phyloP scores from a whole-genome alignment of 768 basidiomycete genomes.

The Lactifluus rugatus region DNA sequence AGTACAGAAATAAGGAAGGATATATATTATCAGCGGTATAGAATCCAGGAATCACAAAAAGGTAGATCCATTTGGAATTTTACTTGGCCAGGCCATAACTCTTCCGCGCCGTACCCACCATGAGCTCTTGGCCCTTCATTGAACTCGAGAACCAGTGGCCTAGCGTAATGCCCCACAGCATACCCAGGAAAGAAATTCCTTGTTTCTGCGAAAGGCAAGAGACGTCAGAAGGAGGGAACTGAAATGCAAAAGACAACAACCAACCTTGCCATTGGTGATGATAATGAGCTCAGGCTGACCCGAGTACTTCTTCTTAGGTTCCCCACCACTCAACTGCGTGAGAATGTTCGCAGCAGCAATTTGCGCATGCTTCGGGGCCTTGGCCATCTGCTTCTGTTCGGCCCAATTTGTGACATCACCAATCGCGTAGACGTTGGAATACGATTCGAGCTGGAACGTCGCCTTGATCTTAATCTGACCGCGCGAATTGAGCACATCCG shows the following conservation, averaged over 20 bases:
- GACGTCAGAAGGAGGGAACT: neutral
- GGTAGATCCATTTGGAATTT: neutral
- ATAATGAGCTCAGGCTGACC: conserved; percentile 45
- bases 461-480: conserved; percentile 43
- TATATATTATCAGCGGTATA: conserved; percentile 2
- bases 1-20: neutral
- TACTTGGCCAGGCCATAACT: conserved; percentile 5
- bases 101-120: conserved; percentile 14
- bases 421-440: conserved; percentile 50
- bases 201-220: neutral
- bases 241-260: neutral
- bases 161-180: conserved; percentile 15
- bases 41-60: neutral
- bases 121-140: conserved; percentile 14
- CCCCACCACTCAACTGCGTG: conserved; percentile 31
- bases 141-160: conserved; percentile 17
- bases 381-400: conserved; percentile 53
- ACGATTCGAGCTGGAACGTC: conserved; percentile 44
- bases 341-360: conserved; percentile 44
- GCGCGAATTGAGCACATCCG: conserved; percentile 27
- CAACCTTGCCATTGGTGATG: conserved; percentile 18
- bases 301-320: conserved; percentile 34
- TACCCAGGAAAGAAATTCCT: conserved; percentile 4
- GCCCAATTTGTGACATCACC: conserved; percentile 57
- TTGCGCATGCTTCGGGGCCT: conserved; percentile 34